Evolutionary conservation across 2,329 filamentous ascomycete species (phyloP), one percentile per base, ranked within the genome.

Genomic region (Nemania sp.): DNA sequence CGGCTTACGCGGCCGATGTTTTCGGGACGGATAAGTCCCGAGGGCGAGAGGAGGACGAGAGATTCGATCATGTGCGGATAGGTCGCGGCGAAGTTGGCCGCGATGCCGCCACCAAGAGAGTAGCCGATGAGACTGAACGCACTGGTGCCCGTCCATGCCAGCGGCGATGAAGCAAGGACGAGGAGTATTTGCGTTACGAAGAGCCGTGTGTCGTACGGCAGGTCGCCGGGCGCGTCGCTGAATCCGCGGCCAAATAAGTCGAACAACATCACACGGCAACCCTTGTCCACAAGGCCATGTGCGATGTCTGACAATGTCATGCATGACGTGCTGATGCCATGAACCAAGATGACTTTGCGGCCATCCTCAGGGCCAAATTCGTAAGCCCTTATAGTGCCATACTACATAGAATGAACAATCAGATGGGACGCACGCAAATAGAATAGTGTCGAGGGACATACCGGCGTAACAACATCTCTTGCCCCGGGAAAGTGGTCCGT

Each of bases 261-360:
- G 72, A 92, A 95, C 3, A 95, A 79, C 86, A 96, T 87, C 12
- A 96, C 91, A 43, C 92, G 84, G 71, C 87, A 93, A 34, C 91
- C 90, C 52, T 82, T 83, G 40, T 83, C 79, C 2, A 84, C 90
- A 20, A 96, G 80, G 18, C 80, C 81, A 67, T 87, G 80, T 29
- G 91, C 90, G 35, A 96, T 75, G 46, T 82, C 83, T 25, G 83
- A 82, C 15, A 95, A 79, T 1, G 90, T 87, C 68, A 93, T 84
- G 73, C 89, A 92, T 0, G 91, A 89, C 0, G 91, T 96, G 62
- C 88, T 91, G 72, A 96, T 94, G 46, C 92, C 92, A 72, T 96
- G 92, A 9, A 96, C 80, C 35, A 96, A 81, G 15, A 96, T 75
- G 4, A 95, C 87, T 69, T 90, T 93, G 47, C 84, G 81, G 7